phyloP scores from a whole-genome alignment of 2,329 filamentous ascomycete genomes.

The Sclerotinia nivalis region DNA sequence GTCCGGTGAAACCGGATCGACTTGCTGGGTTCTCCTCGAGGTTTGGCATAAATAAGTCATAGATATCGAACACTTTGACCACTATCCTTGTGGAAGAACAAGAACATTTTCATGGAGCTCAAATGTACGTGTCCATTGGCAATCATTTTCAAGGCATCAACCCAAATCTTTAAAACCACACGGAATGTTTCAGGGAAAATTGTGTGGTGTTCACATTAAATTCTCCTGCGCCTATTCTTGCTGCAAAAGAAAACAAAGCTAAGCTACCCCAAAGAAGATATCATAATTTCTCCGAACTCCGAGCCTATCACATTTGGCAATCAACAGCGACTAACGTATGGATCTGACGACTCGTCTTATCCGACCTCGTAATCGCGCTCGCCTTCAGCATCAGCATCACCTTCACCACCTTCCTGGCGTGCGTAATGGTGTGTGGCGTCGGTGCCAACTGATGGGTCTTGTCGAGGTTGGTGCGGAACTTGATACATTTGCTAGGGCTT shows the following conservation, averaged over 20 bases:
- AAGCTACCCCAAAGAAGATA: constrained; percentile 10
- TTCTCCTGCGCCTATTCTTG: constrained; percentile 21
- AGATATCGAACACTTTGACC: constrained; percentile 33
- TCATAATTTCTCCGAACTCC: constrained; percentile 25
- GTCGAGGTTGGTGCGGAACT: constrained; percentile 43
- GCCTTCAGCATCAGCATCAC: constrained; percentile 48
- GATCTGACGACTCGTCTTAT: constrained; percentile 26
- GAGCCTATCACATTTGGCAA: constrained; percentile 13
- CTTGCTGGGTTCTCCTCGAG: constrained; percentile 73
- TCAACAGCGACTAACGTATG: constrained; percentile 10
- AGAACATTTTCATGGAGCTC: background rate
- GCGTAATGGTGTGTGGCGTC: constrained; percentile 43
- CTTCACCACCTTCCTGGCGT: constrained; percentile 46
- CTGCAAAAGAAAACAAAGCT: constrained; percentile 16
- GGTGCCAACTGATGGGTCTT: constrained; percentile 44
- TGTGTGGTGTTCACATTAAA: constrained; percentile 10
- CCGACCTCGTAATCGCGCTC: constrained; percentile 48
- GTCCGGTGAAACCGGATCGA: constrained; percentile 60
- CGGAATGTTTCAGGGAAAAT: constrained; percentile 1
- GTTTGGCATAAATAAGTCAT: constrained; percentile 60
- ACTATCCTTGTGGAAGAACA: background rate
- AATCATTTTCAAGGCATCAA: background rate
- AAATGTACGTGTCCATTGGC: background rate
- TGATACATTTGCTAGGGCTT: constrained; percentile 45
- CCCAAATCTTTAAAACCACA: background rate